Evolutionary conservation across 1,284 basidiomycete species (phyloP).

Genomic region (Cryptococcus floricola): DNA sequence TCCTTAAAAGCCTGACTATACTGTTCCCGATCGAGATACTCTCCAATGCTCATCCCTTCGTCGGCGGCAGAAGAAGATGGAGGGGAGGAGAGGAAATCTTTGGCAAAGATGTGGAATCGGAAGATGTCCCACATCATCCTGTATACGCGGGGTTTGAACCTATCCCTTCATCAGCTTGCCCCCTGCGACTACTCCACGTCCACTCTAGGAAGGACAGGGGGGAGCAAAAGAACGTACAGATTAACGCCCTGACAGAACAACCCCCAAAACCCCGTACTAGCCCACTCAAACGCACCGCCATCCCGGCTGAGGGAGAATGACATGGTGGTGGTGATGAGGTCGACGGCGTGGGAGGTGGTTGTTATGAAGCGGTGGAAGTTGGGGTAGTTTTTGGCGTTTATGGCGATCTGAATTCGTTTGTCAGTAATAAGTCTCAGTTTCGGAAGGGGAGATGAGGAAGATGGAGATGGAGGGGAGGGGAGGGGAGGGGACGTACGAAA

Average conservation of each 20-base stretch:
- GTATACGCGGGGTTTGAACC: slow-evolving; percentile 65
- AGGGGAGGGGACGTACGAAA: slow-evolving; percentile 51
- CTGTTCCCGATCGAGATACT: slow-evolving; percentile 61
- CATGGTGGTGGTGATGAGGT: slow-evolving; percentile 62
- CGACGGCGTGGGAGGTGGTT: slow-evolving; percentile 53
- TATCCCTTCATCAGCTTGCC: slow-evolving; percentile 3
- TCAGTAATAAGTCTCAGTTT: not conserved
- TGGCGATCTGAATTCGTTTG: slow-evolving; percentile 57
- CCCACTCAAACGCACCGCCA: slow-evolving; percentile 66
- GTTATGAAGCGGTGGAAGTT: slow-evolving; percentile 70
- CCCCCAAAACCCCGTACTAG: slow-evolving; percentile 58
- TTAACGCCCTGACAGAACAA: slow-evolving; percentile 64
- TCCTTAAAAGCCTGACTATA: slow-evolving; percentile 67
- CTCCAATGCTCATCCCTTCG: slow-evolving; percentile 57
- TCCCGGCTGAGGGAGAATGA: slow-evolving; percentile 71
- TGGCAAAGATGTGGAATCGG: slow-evolving; percentile 67
- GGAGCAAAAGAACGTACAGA: no score
- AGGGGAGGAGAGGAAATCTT: slow-evolving; percentile 34
- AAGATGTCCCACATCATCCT: slow-evolving; percentile 69
- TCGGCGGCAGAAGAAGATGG: not conserved
- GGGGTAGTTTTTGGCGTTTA: slow-evolving; percentile 72
- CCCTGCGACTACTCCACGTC: no score
- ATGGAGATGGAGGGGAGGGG: slow-evolving; percentile 1
- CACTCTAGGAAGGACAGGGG: not conserved
- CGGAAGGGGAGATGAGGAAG: not conserved